A percentile compares a stretch with the other conserved stretches of the same genome.
Evolutionary conservation across 495 filamentous ascomycete genomes (phyloP).

Genomic region (Neurospora sp.): DNA sequence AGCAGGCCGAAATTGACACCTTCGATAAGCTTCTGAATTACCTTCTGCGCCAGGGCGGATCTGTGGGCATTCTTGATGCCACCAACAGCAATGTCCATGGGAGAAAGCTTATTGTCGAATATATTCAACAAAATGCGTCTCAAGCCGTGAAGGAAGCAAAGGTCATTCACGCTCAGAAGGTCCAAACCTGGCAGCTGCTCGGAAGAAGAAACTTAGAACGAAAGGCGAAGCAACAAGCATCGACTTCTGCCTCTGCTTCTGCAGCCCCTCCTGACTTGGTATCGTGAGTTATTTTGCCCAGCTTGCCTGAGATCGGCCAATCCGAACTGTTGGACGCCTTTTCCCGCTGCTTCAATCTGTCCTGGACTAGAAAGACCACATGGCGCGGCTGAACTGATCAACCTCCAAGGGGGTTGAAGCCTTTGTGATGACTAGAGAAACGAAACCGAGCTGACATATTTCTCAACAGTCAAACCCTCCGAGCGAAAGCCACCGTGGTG

Average conservation of each 20-base stretch:
- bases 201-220: background rate
- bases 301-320: background rate
- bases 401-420: background rate
- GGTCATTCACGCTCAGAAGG: background rate
- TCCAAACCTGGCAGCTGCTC: background rate
- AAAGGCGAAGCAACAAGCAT: background rate
- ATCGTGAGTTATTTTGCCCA: background rate
- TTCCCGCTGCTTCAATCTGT: background rate
- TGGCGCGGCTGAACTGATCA: background rate
- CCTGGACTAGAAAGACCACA: background rate
- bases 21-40: constrained; percentile 88
- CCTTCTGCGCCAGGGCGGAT: constrained; percentile 66
- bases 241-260: background rate
- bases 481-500: background rate
- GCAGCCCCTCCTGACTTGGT: background rate
- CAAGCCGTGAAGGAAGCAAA: background rate
- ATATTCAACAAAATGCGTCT: constrained; percentile 47
- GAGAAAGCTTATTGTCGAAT: constrained; percentile 69
- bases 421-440: background rate
- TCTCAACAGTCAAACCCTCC: background rate
- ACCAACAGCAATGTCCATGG: constrained; percentile 89
- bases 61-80: constrained; percentile 94
- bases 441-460: background rate
- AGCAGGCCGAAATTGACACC: constrained; percentile 84
- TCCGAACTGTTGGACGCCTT: background rate